Base-by-base conservation (phyloP, 495 filamentous ascomycete species). In the Parmelia sp. region DNA sequence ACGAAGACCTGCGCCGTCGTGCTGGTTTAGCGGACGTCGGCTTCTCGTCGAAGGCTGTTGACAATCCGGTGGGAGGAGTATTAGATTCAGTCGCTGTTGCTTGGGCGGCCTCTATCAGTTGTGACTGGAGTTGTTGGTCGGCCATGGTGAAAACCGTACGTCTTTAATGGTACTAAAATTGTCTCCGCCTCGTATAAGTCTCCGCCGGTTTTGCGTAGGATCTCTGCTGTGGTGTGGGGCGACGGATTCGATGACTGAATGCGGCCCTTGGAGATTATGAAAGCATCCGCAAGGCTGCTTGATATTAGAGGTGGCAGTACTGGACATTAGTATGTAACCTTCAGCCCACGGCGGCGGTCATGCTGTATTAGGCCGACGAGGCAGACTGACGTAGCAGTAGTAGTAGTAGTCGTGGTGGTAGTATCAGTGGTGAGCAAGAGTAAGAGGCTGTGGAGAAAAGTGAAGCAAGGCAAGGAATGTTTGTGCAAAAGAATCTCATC, bases 191-290 rank as follows among this genome's bases (percentile, higher is more conserved):
- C 40, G 21, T 31, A 35, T 21, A 2, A 33, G 39, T 64, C 39
- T 49, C 12, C 29, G 11, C 55, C 45, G 42, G 36, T 27, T 14
- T 40, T 45, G 29, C 47, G 21, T 64, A 35, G 55, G n/a, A 64
- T 51, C 42, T 27, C 21, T 37, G 55, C 29, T 44, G 21, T 58
- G 62, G 62, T 59, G 62, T 64, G 62, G 53, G 62, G 62, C 62
- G 29, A 25, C 33, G 57, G 39, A 55, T 31, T 31, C 17, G 25
- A n/a, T 25, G 14, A 51, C n/a, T 35, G 62, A 64, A 39, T 63
- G 49, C 42, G 49, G 33, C n/a, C 8, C 25, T 19, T 31, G 10
- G 29, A 29, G 25, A 56, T 39, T 51, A 31, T 39, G 39, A 40
- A 5, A 57, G 61, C 49, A 35, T 42, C 25, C 29, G 51, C 29